Evolutionary conservation across 202 grass and related monocot genomes (phyloP), one percentile per base, ranked within the genome.

Genomic region (Miscanthus sacchariflorus): DNA sequence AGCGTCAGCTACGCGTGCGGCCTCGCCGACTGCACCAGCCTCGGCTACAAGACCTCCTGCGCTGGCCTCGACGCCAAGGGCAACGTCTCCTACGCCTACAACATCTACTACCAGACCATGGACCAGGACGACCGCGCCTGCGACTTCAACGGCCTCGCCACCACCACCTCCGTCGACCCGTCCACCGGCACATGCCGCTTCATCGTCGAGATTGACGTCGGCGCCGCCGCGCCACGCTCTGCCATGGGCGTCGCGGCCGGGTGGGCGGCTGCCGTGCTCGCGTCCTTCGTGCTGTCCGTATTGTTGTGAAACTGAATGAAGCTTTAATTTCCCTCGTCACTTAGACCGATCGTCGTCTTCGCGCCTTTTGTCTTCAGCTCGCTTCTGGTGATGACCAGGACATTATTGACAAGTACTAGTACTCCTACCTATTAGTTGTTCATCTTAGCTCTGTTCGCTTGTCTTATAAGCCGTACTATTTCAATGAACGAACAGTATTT

Each of bases 1-100:
- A 89, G 86, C 75, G 94, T 97, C 5, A 83, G 94, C 86, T 99
- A 93, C 68, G 97, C 97, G 19, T 99, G 97, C 43, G 94, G 77
- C 18, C 89, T 74, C 2, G 94, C 94, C 12, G 97, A 99, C 85
- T 99, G 94, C 93, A 95, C 94, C 5, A 88, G 90, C 70, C 94
- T 99, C 40, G 97, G 97, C 15, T 99, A 99, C 88, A 96, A 92
- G 79, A 99, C 97, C 4, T 91, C 93, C 0, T 99, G 97, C 15
- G 25, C 71, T 2, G 86, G 91, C 15, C 91, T 99, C 21, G 97
- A 99, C 77, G 40, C 72, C 33, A 93, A 45, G 78, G 97, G 97
- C 39, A 99, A 99, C 75, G 88, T 99, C 23, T 99, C 97, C 1
- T 99, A 99, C 36, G 94, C 97, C 0, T 92, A 81, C 89, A 96